Evolutionary conservation across 331 rosid species (phyloP), one percentile per base, ranked within the genome.

Genomic region (Pyrus hybrid): DNA sequence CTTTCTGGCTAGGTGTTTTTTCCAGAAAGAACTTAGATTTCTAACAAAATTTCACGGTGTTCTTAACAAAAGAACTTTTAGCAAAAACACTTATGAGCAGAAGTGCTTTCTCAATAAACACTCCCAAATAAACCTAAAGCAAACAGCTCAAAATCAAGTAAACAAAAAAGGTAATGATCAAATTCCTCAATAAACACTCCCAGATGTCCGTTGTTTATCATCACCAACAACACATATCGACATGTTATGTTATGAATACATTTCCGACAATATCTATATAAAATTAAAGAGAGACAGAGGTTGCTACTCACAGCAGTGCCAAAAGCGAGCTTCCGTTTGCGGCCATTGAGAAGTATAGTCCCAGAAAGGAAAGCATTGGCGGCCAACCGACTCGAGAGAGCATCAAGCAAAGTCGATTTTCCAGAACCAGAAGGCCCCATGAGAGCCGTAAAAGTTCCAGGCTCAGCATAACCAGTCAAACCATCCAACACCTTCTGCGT

Each of bases 361-460:
- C 99, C 99, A 1, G 99, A 90, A n/a, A 87, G 97, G 71, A 94
- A 94, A 1, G 92, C 91, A 83, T 94, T 94, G 2, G 99, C 77
- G 1, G 99, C 99, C 0, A 94, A 84, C n/a, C 99, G 99, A 51
- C 97, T 91, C 4, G 99, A 94, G 41, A 94, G 92, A 35, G 99
- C 97, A 63, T 94, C 99, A 30, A 94, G 99, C 10, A 94, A 86
- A 3, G 99, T 94, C 1, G 99, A 94, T 82, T 94, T 94, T 3
- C 99, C 99, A 0, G 99, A 94, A 26, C 99, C 99, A 23, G 99
- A 94, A 8, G 97, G 99, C 0, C 99, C 99, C 99, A 94, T 94
- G 32, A 94, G 82, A 75, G 97, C 97, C 6, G 99, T 92, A 81
- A 94, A 80, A 51, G 84, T 81, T 11, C 99, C 99, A 12, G 99